phyloP scores from a whole-genome alignment of 2,329 filamentous ascomycete species.

The Colletotrichum melonis region DNA sequence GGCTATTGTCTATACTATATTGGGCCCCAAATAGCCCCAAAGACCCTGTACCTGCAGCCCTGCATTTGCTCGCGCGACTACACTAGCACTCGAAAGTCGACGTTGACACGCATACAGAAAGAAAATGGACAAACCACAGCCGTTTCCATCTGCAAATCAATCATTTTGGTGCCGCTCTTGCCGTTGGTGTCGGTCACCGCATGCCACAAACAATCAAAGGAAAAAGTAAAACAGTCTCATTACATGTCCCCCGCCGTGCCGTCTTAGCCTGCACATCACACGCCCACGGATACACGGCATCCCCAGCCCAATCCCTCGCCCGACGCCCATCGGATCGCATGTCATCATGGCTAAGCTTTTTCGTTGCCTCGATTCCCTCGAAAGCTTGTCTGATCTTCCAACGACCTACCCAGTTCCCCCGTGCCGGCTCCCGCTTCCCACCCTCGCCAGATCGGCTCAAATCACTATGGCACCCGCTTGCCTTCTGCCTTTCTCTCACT shows the following conservation, averaged over 20 bases:
- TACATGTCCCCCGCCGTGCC: conserved; percentile 3
- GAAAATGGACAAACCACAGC: neutral
- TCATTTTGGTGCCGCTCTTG: conserved; percentile 20
- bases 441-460: neutral
- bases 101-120: neutral
- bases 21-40: neutral
- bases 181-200: conserved; percentile 20
- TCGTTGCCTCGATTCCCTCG: conserved; percentile 20
- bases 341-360: conserved; percentile 34
- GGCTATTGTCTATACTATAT: conserved; percentile 10
- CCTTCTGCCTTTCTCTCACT: too few species aligned
- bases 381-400: conserved; percentile 34
- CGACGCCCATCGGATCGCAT: conserved; percentile 13
- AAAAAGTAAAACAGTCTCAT: neutral
- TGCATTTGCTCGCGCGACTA: neutral
- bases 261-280: conserved; percentile 4
- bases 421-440: conserved; percentile 9
- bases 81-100: neutral
- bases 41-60: neutral
- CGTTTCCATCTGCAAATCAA: conserved; percentile 22
- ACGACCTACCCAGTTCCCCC: conserved; percentile 13
- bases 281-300: neutral
- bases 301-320: neutral
- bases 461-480: too few species aligned
- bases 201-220: conserved; percentile 1